A percentile compares a stretch with the other conserved stretches of the same genome.
phyloP scores from a whole-genome alignment of 768 basidiomycete genomes.

The Hygrocybe punicea region DNA sequence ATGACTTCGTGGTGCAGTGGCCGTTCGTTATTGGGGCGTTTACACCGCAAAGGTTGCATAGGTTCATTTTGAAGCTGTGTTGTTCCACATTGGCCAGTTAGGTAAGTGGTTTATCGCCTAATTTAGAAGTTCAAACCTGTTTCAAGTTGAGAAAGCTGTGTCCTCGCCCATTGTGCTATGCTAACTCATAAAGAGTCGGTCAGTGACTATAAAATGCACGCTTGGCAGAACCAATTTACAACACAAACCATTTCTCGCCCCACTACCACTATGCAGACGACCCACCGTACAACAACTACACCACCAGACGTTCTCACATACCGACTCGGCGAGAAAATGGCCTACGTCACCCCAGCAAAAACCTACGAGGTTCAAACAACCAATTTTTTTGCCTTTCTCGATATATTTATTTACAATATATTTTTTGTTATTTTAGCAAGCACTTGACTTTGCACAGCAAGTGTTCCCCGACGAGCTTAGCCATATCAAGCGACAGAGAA shows the following conservation, averaged over 20 bases:
- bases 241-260: background rate
- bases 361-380: slow-evolving; percentile 50
- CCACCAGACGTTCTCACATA: slow-evolving; percentile 50
- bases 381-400: too few relatives aligned
- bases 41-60: too few relatives aligned
- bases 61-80: too few relatives aligned
- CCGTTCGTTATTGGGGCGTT: too few relatives aligned
- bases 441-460: slow-evolving; percentile 47
- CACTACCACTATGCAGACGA: background rate
- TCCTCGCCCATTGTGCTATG: too few relatives aligned
- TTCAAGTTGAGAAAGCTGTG: too few relatives aligned
- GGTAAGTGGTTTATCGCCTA: too few relatives aligned
- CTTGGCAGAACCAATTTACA: background rate
- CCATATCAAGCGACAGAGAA: slow-evolving; percentile 36
- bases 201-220: slow-evolving; percentile 3
- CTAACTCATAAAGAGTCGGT: too few relatives aligned
- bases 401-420: too few relatives aligned
- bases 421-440: slow-evolving; percentile 41
- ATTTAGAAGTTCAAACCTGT: too few relatives aligned
- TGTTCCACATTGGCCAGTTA: too few relatives aligned
- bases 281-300: slow-evolving; percentile 12
- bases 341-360: slow-evolving; percentile 48
- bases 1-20: too few relatives aligned
- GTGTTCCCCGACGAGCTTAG: slow-evolving; percentile 45
- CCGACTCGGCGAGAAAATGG: slow-evolving; percentile 40